Percentiles rank a stretch among this genome's conserved stretches.
phyloP scores from a whole-genome alignment of 768 basidiomycete genomes.

The Boletus edulis region DNA sequence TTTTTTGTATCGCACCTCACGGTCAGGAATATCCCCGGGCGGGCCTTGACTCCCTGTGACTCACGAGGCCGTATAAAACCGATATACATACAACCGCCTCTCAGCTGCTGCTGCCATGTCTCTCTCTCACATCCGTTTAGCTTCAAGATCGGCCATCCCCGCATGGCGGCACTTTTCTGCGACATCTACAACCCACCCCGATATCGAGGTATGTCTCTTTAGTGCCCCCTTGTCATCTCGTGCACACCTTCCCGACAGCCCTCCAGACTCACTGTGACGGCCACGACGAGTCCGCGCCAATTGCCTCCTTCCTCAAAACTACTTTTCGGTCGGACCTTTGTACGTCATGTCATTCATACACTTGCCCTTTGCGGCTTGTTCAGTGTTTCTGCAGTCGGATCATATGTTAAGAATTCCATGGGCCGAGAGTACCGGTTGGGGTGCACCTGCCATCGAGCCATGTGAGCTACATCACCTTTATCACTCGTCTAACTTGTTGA shows the following conservation, averaged over 20 bases:
- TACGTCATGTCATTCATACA: constrained; percentile 34
- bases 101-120: constrained; percentile 16
- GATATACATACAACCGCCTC: background rate
- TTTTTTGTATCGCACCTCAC: background rate
- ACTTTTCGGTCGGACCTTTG: constrained; percentile 84
- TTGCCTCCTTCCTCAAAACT: constrained; percentile 66
- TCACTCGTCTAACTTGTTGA: background rate
- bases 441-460: constrained; percentile 74
- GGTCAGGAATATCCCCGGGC: no score
- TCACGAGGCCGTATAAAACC: constrained; percentile 21
- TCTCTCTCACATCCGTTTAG: constrained; percentile 6
- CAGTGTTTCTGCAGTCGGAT: constrained; percentile 53
- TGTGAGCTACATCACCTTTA: constrained; percentile 47
- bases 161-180: constrained; percentile 17
- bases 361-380: constrained; percentile 10
- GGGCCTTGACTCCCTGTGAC: no score
- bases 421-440: constrained; percentile 76
- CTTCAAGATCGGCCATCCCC: background rate
- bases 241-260: constrained; percentile 37
- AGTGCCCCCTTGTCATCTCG: background rate
- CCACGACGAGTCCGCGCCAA: constrained; percentile 51
- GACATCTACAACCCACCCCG: constrained; percentile 35
- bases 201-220: constrained; percentile 47
- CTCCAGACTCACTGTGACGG: constrained; percentile 47
- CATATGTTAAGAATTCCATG: constrained; percentile 85